Evolutionary conservation across 345 rosid species (phyloP), one percentile per base, ranked within the genome.

Genomic region (Heritiera fomes): DNA sequence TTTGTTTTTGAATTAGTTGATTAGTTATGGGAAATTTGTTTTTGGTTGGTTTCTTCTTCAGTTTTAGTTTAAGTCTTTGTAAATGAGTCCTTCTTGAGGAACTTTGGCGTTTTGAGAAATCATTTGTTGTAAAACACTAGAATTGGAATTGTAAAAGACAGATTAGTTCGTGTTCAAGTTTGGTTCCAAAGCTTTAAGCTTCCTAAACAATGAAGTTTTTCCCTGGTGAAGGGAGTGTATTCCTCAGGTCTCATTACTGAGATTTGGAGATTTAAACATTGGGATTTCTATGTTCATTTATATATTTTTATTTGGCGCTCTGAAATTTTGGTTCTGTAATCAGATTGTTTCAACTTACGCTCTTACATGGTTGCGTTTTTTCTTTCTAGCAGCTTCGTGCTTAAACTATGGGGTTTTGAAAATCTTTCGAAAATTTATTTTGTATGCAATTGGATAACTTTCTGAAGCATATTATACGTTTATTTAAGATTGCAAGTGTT

Each of bases 181-280:
- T 28, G 23, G 20, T 69, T 41, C 72, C 49, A 45, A 43, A 41
- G 52, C 13, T 43, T 43, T 2, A 34, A 63, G 45, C 64, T 0
- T 34, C 32, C 47, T 40, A n/a, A 3, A 17, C 52, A 43, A 3
- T 15, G 32, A 23, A 40, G 59, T 49, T 59, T 32, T 30, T 8
- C 15, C 43, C 20, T 34, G 17, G 75, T 41, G 9, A 3, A 34
- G 38, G 2, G 38, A 34, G 0, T 34, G 38, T 34, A 20, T 75
- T 75, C 12, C 52, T 75, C 55, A 23, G 38, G 52, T n/a, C 38
- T 75, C 69, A 43, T 23, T 4, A 75, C 7, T n/a, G 75, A 41
- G 50, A 43, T 61, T 60, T 43, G 43, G 52, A 15, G 68, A 15
- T 75, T 62, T 30, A 58, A 62, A 23, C 38, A 41, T 46, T 30